Percentiles rank a stretch among this genome's conserved stretches.
Conservation (phyloP, 139 green algal species). For the Trebouxia sp. region DNA sequence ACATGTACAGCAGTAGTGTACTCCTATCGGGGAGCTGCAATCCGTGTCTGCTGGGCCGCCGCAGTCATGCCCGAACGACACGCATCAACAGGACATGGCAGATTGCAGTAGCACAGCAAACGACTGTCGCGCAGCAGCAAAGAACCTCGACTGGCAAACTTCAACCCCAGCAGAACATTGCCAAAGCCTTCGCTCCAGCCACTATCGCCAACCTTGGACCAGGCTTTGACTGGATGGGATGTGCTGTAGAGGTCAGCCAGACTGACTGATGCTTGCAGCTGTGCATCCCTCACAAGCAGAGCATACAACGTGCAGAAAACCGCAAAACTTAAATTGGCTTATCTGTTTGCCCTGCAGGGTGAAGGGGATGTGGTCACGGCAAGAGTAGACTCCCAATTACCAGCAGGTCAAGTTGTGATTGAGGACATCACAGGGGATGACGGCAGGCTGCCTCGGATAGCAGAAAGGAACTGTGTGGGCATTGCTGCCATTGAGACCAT, state of each 20-base stretch:
- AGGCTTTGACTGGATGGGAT: constrained; percentile 98
- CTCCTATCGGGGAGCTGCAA: background rate
- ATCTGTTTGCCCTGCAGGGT: constrained; percentile 68
- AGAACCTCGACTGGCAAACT: background rate
- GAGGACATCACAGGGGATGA: constrained; percentile 86
- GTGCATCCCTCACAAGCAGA: background rate
- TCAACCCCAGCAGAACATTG: constrained; percentile 19
- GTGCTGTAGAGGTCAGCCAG: constrained; percentile 93
- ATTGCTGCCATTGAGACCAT: constrained; percentile 74
- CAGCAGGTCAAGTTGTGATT: constrained; percentile 80
- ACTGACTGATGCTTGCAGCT: too few relatives aligned
- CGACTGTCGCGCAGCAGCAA: background rate
- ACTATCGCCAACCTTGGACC: constrained; percentile 97
- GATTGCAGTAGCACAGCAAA: background rate
- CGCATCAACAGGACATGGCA: background rate
- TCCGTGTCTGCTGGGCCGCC: background rate
- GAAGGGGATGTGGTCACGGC: constrained; percentile 88
- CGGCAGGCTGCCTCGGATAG: constrained; percentile 79
- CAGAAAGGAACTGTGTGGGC: constrained; percentile 89
- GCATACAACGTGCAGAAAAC: background rate
- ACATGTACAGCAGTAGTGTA: too few relatives aligned
- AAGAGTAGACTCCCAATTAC: constrained; percentile 56
- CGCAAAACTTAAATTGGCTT: background rate
- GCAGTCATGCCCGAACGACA: background rate
- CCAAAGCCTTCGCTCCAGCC: constrained; percentile 86